Conservation (phyloP, 164 flowering plant genomes). For the Echeveria elegans region DNA sequence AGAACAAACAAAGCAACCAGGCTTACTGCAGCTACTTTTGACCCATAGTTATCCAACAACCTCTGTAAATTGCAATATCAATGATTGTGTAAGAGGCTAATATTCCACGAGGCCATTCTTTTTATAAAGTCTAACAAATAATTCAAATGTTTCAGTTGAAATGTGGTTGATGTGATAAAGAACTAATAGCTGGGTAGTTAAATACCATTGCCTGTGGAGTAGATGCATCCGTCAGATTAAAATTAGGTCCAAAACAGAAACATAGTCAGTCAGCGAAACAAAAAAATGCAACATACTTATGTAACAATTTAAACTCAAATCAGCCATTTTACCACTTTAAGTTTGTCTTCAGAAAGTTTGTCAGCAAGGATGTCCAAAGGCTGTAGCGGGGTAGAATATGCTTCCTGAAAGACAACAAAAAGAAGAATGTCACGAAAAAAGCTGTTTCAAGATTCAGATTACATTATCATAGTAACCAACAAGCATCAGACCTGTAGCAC, state of each 20-base stretch:
- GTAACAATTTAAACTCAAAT: background rate
- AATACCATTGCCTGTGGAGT: slow-evolving; percentile 73
- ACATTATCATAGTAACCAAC: background rate
- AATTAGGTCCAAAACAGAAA: slow-evolving; percentile 12
- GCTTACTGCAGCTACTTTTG: slow-evolving; percentile 57
- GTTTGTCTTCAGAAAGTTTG: slow-evolving; percentile 61
- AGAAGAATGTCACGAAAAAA: background rate
- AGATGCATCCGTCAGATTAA: slow-evolving; percentile 12
- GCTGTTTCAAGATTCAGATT: background rate
- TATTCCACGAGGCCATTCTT: background rate
- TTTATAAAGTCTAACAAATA: background rate
- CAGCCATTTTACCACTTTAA: slow-evolving; percentile 45
- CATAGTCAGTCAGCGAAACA: slow-evolving; percentile 7
- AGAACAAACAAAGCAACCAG: slow-evolving; percentile 49
- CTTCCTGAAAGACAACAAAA: slow-evolving; percentile 32
- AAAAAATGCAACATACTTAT: background rate
- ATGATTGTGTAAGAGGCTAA: background rate
- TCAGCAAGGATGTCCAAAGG: slow-evolving; percentile 86
- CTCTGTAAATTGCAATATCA: slow-evolving; percentile 39
- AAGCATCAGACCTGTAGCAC: slow-evolving; percentile 52
- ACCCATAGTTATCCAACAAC: slow-evolving; percentile 65
- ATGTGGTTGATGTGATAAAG: background rate
- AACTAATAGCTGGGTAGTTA: background rate
- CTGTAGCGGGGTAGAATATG: slow-evolving; percentile 70
- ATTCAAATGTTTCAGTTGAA: background rate